Base-by-base conservation (phyloP, 805 yeast genomes). In the Suhomyces sp. region DNA sequence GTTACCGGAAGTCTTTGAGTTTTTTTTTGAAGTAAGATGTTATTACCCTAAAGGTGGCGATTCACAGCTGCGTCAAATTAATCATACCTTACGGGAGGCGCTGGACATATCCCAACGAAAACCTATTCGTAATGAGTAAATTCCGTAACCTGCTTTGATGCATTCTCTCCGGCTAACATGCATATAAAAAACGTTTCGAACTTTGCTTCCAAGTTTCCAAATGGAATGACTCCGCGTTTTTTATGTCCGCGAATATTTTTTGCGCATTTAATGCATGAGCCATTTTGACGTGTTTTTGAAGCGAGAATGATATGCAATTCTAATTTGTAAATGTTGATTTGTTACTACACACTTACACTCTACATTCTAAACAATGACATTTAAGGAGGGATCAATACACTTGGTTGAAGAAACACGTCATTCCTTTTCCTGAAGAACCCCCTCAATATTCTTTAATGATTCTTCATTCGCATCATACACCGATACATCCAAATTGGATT, bases 401-500 rank as follows among this genome's bases (percentile, higher is more conserved):
- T 12, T 27, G 31, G n/a, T 27, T 12, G n/a, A 10, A 9, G 13
- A 6, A 4, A 12, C 12, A 13, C 13, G 10, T 13, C 12, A 40
- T 13, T 25, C 2, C 6, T 44, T 44, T 24, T 29, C 46, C 9
- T 27, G n/a, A n/a, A 44, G n/a, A n/a, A 44, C 29, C 4, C 9
- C 46, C n/a, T 44, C 39, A 44, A 44, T 29, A 12, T 43, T 25
- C 29, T 41, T 47, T 12, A 47, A 50, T 37, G 39, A 39, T 1
- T 9, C 44, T 27, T 31, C 37, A 21, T 19, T 46, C 47, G 17
- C 17, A n/a, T 29, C 46, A 22, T 22, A 27, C 12, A n/a, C 45
- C 6, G 33, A 25, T n/a, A 12, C 37, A 41, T 31, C 58, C 12
- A 55, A 45, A 35, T 56, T 56, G 6, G 57, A 53, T 49, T 47